Percentiles rank a stretch among this genome's conserved stretches.
Conservation (phyloP, 495 filamentous ascomycete species). For the Sordaria brevicollis region DNA sequence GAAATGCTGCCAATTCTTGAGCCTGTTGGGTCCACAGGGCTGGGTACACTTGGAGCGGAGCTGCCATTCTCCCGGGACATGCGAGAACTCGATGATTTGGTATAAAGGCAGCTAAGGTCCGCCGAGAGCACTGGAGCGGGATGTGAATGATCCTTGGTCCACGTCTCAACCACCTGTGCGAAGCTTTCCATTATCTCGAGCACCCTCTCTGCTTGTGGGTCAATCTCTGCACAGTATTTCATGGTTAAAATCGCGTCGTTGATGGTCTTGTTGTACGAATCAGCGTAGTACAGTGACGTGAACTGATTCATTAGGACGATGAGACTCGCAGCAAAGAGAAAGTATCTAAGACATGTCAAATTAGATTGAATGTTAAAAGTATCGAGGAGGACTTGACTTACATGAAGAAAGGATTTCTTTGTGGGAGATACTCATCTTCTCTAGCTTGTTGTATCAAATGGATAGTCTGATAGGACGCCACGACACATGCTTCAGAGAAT, state of each 20-base stretch:
- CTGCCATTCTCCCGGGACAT: slow-evolving; percentile 1
- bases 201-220: slow-evolving; percentile 55
- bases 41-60: background rate
- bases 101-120: slow-evolving; percentile 24
- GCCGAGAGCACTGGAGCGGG: slow-evolving; percentile 28
- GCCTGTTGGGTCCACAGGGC: background rate
- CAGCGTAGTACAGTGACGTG: slow-evolving; percentile 48
- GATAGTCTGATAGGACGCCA: slow-evolving; percentile 58
- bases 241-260: slow-evolving; percentile 51
- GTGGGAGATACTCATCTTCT: slow-evolving; percentile 51
- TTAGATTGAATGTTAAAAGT: background rate
- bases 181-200: slow-evolving; percentile 56
- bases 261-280: slow-evolving; percentile 44
- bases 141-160: slow-evolving; percentile 32
- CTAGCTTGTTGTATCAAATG: slow-evolving; percentile 49
- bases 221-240: slow-evolving; percentile 47
- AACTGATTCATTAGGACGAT: slow-evolving; percentile 63
- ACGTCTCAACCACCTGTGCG: slow-evolving; percentile 37
- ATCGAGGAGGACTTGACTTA: slow-evolving; percentile 16
- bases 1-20: background rate
- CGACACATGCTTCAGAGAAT: slow-evolving; percentile 61
- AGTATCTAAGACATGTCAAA: slow-evolving; percentile 37
- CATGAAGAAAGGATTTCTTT: slow-evolving; percentile 59
- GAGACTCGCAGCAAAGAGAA: slow-evolving; percentile 61
- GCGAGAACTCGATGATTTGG: slow-evolving; percentile 2